These are phyloP conservation scores for Porcisia hertigi DNA, from an alignment of 208 protist genomes.

Conservation along the genomic window DNA sequence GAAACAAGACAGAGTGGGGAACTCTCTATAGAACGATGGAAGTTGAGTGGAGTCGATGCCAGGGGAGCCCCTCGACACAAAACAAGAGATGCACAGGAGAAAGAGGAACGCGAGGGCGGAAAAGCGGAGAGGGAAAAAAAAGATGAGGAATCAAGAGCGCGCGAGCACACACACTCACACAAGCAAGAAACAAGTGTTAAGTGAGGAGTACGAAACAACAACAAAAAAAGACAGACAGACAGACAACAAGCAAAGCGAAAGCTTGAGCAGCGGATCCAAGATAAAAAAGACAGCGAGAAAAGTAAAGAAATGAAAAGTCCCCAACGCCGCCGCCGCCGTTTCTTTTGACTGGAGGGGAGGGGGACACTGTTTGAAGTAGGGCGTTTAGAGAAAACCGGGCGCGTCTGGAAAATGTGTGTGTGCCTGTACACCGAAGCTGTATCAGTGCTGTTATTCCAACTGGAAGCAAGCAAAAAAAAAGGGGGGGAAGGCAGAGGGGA, in stretches of 20 bases:
- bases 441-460: not conserved
- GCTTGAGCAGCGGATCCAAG: too few species aligned
- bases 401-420: not conserved
- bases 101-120: too few species aligned
- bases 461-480: not conserved
- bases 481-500: not conserved
- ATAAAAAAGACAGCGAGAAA: too few species aligned
- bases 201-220: not conserved
- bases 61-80: not conserved
- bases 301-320: too few species aligned
- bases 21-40: not conserved
- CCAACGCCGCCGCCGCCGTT: too few species aligned
- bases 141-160: not conserved
- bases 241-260: too few species aligned
- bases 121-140: not conserved
- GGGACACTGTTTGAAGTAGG: too few species aligned
- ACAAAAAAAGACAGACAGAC: too few species aligned
- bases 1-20: not conserved
- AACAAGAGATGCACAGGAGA: slow-evolving; percentile 12
- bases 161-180: not conserved
- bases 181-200: not conserved
- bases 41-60: not conserved
- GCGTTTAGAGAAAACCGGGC: too few species aligned
- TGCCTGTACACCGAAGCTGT: not conserved
- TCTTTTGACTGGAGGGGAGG: too few species aligned